Conservation (phyloP, 768 basidiomycete genomes). For the Boletus rubroflammeus region DNA sequence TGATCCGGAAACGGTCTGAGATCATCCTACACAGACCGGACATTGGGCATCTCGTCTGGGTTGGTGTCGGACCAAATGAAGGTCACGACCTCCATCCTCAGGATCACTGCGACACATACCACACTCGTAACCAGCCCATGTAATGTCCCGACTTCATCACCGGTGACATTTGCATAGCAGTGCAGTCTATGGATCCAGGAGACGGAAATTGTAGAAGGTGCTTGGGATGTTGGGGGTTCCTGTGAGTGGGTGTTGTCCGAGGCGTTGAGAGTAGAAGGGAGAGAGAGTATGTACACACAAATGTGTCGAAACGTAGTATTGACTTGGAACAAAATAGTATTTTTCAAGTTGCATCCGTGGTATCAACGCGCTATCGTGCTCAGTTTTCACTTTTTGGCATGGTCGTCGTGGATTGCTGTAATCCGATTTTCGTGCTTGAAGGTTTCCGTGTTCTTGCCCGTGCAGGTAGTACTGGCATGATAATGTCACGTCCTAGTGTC, state of each 20-base stretch:
- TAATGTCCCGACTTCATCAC: neutral
- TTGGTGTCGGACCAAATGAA: neutral
- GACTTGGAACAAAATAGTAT: neutral
- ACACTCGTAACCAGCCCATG: neutral
- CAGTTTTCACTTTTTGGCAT: neutral
- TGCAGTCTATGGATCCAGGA: neutral
- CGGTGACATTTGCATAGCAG: neutral
- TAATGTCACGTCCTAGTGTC: too few relatives aligned
- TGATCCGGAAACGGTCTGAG: constrained; percentile 56
- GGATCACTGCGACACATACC: neutral
- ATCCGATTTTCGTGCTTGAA: too few relatives aligned
- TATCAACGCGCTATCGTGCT: neutral
- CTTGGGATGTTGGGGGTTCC: neutral
- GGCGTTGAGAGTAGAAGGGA: neutral
- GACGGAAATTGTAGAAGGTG: neutral
- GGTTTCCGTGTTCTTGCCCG: too few relatives aligned
- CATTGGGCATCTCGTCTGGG: neutral
- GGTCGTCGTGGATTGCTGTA: too few relatives aligned
- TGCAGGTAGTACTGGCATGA: too few relatives aligned
- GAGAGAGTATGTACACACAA: neutral
- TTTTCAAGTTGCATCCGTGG: neutral
- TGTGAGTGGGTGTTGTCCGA: neutral
- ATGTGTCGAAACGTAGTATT: neutral
- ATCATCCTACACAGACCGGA: constrained; percentile 46
- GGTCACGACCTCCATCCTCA: neutral